phyloP scores from a whole-genome alignment of 768 basidiomycete genomes.

The Suillus luteus region DNA sequence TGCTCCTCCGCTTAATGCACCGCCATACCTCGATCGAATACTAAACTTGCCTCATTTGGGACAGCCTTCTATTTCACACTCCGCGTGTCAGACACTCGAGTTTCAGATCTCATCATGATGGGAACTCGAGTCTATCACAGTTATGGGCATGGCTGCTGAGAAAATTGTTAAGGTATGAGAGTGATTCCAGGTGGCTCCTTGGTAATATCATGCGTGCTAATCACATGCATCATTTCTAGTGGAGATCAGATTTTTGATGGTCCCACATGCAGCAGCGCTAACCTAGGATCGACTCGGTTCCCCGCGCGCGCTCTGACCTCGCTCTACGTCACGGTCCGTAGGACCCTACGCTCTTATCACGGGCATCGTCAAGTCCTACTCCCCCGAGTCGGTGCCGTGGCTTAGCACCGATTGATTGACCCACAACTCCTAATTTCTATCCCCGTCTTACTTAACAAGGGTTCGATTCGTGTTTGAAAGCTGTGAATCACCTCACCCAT shows the following conservation, averaged over 20 bases:
- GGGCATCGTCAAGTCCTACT: not conserved
- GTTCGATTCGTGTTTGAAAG: not conserved
- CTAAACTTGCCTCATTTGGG: not conserved
- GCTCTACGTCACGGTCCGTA: not conserved
- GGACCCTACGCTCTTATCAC: not conserved
- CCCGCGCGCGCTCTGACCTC: not conserved
- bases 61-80: not conserved
- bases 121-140: not conserved
- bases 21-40: conserved; percentile 1
- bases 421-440: not conserved
- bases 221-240: not conserved
- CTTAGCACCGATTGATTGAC: not conserved
- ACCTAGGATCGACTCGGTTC: too few relatives aligned
- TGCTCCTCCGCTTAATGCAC: not conserved
- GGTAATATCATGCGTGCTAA: not conserved
- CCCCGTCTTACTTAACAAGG: not conserved
- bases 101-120: not conserved
- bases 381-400: not conserved
- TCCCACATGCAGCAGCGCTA: not conserved
- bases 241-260: too few relatives aligned
- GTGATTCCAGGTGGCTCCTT: not conserved
- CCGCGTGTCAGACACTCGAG: not conserved
- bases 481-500: not conserved
- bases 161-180: not conserved
- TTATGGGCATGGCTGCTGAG: not conserved